Percentiles rank a stretch among this genome's conserved stretches.
phyloP scores from a whole-genome alignment of 2,329 filamentous ascomycete genomes.

The Bipolaris victoriae region DNA sequence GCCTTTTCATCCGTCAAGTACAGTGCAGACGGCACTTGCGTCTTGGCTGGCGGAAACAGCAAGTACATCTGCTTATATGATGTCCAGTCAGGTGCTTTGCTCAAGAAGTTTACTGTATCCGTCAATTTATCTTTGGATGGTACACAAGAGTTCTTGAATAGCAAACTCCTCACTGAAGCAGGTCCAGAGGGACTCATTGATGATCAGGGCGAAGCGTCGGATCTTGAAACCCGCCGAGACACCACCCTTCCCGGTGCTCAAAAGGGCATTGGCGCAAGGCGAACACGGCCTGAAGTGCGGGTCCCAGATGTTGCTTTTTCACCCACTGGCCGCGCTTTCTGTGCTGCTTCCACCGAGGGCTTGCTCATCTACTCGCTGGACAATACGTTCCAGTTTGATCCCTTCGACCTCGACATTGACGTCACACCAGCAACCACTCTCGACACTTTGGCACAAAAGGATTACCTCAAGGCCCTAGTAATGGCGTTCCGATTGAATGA shows the following conservation, averaged over 20 bases:
- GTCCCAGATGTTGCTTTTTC: conserved; percentile 87
- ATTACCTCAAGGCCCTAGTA: conserved; percentile 89
- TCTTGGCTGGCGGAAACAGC: conserved; percentile 92
- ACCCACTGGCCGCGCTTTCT: conserved; percentile 87
- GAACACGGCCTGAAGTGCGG: conserved; percentile 78
- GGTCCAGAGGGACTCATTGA: conserved; percentile 86
- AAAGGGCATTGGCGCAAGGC: conserved; percentile 84
- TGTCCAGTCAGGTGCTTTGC: conserved; percentile 85
- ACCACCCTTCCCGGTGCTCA: conserved; percentile 81
- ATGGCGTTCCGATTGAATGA: conserved; percentile 98
- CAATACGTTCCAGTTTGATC: conserved; percentile 83
- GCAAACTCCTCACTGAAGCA: conserved; percentile 86
- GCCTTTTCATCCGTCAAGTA: conserved; percentile 87
- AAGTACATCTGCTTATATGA: conserved; percentile 99
- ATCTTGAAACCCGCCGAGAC: conserved; percentile 84
- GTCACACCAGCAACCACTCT: conserved; percentile 78
- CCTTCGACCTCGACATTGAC: conserved; percentile 92
- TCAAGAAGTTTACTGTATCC: conserved; percentile 95
- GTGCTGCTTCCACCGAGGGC: conserved; percentile 92
- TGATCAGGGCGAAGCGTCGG: conserved; percentile 84
- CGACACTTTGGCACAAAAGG: conserved; percentile 74
- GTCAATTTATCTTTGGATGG: conserved; percentile 94
- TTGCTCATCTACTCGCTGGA: conserved; percentile 93
- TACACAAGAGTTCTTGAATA: conserved; percentile 96
- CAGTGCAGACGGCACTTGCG: conserved; percentile 87